Conservation (phyloP, 345 rosid genomes). For the Schrenkiella parvula region DNA sequence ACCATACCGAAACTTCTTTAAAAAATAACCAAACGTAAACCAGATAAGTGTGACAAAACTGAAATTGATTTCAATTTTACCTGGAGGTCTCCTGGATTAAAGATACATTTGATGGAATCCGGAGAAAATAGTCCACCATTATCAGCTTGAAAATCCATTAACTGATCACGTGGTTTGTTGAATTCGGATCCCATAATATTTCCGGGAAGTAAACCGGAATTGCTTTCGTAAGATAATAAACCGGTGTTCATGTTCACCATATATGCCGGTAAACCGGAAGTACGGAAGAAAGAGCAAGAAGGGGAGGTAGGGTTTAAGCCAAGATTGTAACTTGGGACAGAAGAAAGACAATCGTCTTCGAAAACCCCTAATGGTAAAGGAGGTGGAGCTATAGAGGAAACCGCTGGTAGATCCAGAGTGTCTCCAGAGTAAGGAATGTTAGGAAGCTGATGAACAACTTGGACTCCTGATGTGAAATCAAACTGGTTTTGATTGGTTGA, state of each 20-base stretch:
- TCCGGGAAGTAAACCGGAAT: slow-evolving; percentile 37
- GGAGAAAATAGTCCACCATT: slow-evolving; percentile 57
- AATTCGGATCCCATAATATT: slow-evolving; percentile 39
- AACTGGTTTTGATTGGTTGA: slow-evolving; percentile 47
- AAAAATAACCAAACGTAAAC: not conserved
- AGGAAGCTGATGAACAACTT: slow-evolving; percentile 31
- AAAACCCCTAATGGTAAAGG: slow-evolving; percentile 40
- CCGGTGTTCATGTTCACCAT: slow-evolving; percentile 38
- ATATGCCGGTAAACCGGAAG: slow-evolving; percentile 38
- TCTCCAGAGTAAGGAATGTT: slow-evolving; percentile 18
- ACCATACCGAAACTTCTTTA: not conserved
- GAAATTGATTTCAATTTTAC: slow-evolving; percentile 32
- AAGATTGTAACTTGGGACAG: slow-evolving; percentile 54
- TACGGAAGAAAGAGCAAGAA: slow-evolving; percentile 42
- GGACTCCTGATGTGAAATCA: slow-evolving; percentile 46
- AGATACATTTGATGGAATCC: slow-evolving; percentile 42
- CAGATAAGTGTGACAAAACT: not conserved
- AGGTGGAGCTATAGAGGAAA: slow-evolving; percentile 12
- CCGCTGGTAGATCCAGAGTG: slow-evolving; percentile 1
- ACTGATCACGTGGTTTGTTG: slow-evolving; percentile 44
- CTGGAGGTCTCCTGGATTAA: slow-evolving; percentile 62
- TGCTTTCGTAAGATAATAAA: slow-evolving; percentile 42
- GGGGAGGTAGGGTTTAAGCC: slow-evolving; percentile 59
- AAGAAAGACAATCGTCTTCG: slow-evolving; percentile 74
- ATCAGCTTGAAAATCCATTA: slow-evolving; percentile 58